These are phyloP conservation scores for Fusarium sarcochroum DNA, from an alignment of 2,329 filamentous ascomycete species.

Conservation along the genomic window DNA sequence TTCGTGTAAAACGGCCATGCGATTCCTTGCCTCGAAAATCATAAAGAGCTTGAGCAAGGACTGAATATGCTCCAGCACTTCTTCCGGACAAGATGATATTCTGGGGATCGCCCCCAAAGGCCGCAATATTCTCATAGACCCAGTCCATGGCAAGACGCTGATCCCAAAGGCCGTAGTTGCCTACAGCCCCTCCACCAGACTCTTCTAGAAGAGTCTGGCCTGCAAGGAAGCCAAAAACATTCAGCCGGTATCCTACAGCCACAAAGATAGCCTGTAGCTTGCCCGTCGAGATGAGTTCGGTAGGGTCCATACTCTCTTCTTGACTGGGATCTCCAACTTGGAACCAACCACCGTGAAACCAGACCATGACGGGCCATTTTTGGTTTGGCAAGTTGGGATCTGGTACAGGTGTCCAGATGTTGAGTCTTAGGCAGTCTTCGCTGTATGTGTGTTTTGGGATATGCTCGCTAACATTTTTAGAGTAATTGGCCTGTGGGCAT, in stretches of 20 bases:
- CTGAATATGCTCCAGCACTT: constrained; percentile 15
- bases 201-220: not conserved
- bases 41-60: not conserved
- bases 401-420: constrained; percentile 16
- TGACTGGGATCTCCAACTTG: constrained; percentile 62
- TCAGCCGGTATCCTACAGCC: constrained; percentile 12
- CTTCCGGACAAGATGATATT: constrained; percentile 6
- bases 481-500: constrained; percentile 19
- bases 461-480: constrained; percentile 25
- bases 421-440: constrained; percentile 9
- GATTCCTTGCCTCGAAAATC: constrained; percentile 5
- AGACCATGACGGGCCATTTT: constrained; percentile 53
- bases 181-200: not conserved
- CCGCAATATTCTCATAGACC: constrained; percentile 5
- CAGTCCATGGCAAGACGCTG: constrained; percentile 25
- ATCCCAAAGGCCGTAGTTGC: constrained; percentile 22
- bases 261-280: constrained; percentile 8
- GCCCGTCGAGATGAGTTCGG: constrained; percentile 56
- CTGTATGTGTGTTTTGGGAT: constrained; percentile 19
- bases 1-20: not conserved
- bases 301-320: constrained; percentile 58
- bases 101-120: constrained; percentile 1
- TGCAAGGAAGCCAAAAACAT: constrained; percentile 23
- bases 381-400: not conserved
- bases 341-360: constrained; percentile 63